Conservation (phyloP, 148 eudicot genomes). For the Persicaria maculosa region DNA sequence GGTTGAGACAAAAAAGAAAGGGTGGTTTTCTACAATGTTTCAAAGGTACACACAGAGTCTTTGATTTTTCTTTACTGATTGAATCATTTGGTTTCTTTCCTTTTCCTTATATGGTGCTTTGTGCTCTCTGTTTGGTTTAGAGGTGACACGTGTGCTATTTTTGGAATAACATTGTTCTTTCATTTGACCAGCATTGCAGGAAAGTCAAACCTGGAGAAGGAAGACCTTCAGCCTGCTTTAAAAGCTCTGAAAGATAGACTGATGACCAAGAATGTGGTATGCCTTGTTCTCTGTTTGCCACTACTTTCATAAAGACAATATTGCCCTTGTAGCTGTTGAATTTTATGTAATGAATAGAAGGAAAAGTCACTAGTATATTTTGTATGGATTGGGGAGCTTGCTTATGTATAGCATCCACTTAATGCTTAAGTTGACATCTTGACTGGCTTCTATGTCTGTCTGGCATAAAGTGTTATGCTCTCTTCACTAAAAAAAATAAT, state of each 20-base stretch:
- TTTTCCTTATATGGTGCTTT: not conserved
- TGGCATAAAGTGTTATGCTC: too few species aligned
- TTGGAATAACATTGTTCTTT: slow-evolving; percentile 4
- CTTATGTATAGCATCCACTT: too few species aligned
- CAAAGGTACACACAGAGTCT: slow-evolving; percentile 43
- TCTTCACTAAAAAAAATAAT: too few species aligned
- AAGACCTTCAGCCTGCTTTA: slow-evolving; percentile 87
- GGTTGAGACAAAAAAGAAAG: slow-evolving; percentile 60
- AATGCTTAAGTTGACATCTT: too few species aligned
- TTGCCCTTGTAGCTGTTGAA: too few species aligned
- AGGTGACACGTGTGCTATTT: too few species aligned
- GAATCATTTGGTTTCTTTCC: not conserved
- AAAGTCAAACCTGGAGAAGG: slow-evolving; percentile 85
- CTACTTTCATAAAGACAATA: too few species aligned
- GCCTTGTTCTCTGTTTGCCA: slow-evolving; percentile 5
- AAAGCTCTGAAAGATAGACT: slow-evolving; percentile 92
- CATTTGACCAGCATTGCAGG: slow-evolving; percentile 83
- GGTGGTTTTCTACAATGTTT: slow-evolving; percentile 95
- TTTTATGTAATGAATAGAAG: too few species aligned
- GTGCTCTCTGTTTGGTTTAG: not conserved
- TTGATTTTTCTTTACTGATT: not conserved
- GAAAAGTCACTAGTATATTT: too few species aligned
- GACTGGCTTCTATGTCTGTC: too few species aligned
- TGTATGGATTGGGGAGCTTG: too few species aligned
- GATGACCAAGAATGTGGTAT: slow-evolving; percentile 99